A percentile compares a stretch with the other conserved stretches of the same genome.
These are phyloP conservation scores for Linnemannia elongata DNA, from an alignment of 192 early-diverging fungal genomes.

Conservation along the genomic window DNA sequence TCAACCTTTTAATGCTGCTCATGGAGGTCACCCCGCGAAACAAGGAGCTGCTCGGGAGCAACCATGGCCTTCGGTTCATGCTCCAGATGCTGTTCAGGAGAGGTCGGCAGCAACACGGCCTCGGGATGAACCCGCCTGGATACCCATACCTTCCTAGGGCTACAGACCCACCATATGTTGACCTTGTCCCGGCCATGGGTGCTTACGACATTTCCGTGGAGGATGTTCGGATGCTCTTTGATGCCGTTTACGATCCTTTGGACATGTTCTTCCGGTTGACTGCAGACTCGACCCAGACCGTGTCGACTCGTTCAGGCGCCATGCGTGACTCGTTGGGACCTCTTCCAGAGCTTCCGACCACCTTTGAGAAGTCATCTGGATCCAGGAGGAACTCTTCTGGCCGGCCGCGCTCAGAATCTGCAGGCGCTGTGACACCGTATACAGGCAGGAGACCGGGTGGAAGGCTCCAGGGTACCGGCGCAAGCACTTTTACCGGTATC, in stretches of 20 bases:
- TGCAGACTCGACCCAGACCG: conserved; percentile 8
- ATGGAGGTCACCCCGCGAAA: conserved; percentile 62
- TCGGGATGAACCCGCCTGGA: conserved; percentile 19
- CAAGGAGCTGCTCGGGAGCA: conserved; percentile 56
- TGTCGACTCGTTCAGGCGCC: not conserved
- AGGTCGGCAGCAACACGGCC: conserved; percentile 31
- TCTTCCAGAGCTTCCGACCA: conserved; percentile 30
- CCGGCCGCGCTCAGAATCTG: conserved; percentile 41
- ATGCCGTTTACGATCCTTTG: conserved; percentile 59
- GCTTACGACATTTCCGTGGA: conserved; percentile 58
- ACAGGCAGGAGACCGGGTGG: conserved; percentile 14
- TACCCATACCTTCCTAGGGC: conserved; percentile 35
- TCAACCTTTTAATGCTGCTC: conserved; percentile 57
- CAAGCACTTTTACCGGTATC: not conserved
- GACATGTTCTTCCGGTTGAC: conserved; percentile 49
- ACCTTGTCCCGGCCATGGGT: conserved; percentile 57
- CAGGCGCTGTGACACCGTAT: conserved; percentile 25
- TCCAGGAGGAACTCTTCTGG: conserved; percentile 23
- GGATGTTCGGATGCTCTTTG: conserved; percentile 53
- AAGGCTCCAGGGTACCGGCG: not conserved
- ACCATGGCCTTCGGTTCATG: conserved; percentile 54
- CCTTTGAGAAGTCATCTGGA: conserved; percentile 19
- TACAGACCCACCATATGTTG: conserved; percentile 54
- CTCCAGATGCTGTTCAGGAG: conserved; percentile 56
- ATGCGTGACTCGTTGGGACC: conserved; percentile 40